Base-by-base conservation (phyloP, 345 rosid genomes). In the Draba incana region DNA sequence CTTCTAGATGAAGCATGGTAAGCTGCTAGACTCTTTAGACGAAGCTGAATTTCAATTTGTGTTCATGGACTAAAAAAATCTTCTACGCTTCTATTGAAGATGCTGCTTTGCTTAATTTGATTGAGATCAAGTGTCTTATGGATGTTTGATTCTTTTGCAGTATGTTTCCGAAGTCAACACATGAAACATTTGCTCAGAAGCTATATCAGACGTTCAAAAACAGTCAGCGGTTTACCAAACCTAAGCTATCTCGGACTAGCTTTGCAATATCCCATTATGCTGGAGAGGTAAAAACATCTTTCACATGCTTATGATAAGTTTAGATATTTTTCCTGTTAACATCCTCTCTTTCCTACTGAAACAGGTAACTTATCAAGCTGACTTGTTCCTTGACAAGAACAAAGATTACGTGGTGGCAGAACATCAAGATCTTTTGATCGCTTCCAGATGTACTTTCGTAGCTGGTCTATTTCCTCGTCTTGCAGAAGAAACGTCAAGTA, bases 361-460 rank as follows among this genome's bases (percentile, higher is more conserved):
- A 68, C 81, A 94, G 99, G 99, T 94, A 49, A 77, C 70, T 56
- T 94, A 94, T 85, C 87, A 74, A 85, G 98, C 99, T 23, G 98
- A 94, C 77, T 77, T 72, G 79, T 94, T 94, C 83, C 95, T 94
- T 52, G 99, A 94, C 82, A 91, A 94, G 83, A 94, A 94, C 84
- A 94, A 94, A 82, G 99, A 94, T 81, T 94, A 94, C 69, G 98
- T 94, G n/a, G 96, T 94, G 75, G 99, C 99, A 61, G 99, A 94
- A 80, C 99, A 94, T 85, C 99, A 91, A 74, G 97, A 76, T 86
- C 89, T 94, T 46, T 82, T 94, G 82, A 79, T 80, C 4, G 96
- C 90, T 72, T 89, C 99, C 41, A 82, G 70, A 52, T 87, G 91
- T 80, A 59, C 86, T 58, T 94, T 94, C 60, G 98, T 84, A 69